Evolutionary conservation across 2,329 filamentous ascomycete species (phyloP).

Genomic region (Neoascochyta sp.): DNA sequence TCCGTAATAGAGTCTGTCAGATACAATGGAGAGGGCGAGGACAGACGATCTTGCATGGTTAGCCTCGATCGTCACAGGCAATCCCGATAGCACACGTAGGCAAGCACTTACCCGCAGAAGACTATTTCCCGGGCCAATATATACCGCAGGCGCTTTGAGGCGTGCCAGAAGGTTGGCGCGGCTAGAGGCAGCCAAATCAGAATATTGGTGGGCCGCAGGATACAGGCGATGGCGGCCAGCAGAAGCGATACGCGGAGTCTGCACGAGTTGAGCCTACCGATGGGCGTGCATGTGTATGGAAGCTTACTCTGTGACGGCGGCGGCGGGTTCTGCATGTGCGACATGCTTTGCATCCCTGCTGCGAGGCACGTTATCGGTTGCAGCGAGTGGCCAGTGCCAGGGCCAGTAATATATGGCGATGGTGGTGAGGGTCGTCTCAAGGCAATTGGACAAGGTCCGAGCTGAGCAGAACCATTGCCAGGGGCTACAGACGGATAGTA

Average conservation of each 20-base stretch:
- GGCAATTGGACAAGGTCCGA: slow-evolving; percentile 86
- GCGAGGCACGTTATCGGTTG: slow-evolving; percentile 14
- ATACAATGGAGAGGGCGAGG: slow-evolving; percentile 60
- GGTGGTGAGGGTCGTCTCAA: slow-evolving; percentile 85
- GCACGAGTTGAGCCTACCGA: slow-evolving; percentile 21
- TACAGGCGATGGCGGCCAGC: slow-evolving; percentile 75
- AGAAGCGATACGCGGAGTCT: slow-evolving; percentile 57
- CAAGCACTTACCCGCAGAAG: slow-evolving; percentile 52
- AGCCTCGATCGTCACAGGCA: slow-evolving; percentile 6
- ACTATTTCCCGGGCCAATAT: slow-evolving; percentile 61
- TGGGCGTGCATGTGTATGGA: slow-evolving; percentile 4
- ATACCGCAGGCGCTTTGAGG: slow-evolving; percentile 44
- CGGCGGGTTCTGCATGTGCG: too few relatives aligned
- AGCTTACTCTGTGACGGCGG: too few relatives aligned
- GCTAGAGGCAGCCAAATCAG: slow-evolving; percentile 76
- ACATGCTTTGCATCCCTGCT: slow-evolving; percentile 6
- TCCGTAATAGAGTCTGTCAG: slow-evolving; percentile 77
- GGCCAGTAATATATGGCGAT: slow-evolving; percentile 81
- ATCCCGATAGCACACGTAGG: slow-evolving; percentile 1
- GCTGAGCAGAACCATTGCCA: slow-evolving; percentile 98
- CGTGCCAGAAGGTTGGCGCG: slow-evolving; percentile 50
- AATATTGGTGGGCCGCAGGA: slow-evolving; percentile 84
- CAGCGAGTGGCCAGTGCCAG: slow-evolving; percentile 59
- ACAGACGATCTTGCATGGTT: slow-evolving; percentile 49
- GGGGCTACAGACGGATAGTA: slow-evolving; percentile 69